phyloP scores from a whole-genome alignment of 169 alveolate species.

The Plasmodium malariae region DNA sequence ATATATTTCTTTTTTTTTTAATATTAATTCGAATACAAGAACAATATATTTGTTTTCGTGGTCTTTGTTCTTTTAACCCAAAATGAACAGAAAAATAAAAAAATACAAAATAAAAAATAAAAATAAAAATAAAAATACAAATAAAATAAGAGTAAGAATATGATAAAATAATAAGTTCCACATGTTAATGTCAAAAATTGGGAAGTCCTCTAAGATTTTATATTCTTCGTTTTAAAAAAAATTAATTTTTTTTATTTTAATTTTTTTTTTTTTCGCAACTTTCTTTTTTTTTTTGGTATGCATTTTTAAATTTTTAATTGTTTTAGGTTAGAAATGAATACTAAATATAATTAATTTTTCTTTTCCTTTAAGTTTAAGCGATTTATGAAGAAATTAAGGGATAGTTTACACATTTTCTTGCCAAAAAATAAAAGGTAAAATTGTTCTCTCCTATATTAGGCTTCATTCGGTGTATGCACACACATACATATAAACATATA shows the following conservation, averaged over 20 bases:
- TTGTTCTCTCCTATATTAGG: background rate
- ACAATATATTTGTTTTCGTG: background rate
- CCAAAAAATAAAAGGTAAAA: conserved; percentile 50
- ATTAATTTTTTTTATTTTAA: background rate
- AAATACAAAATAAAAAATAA: too few relatives aligned
- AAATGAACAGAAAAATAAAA: background rate
- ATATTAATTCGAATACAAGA: background rate
- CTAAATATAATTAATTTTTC: conserved; percentile 40
- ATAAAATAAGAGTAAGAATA: too few relatives aligned
- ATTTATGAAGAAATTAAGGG: conserved; percentile 67
- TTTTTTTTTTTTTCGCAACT: conserved; percentile 6
- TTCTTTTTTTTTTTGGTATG: conserved; percentile 3
- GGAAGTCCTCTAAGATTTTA: background rate
- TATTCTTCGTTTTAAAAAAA: too few relatives aligned
- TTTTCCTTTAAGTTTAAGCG: conserved; percentile 17
- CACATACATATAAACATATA: background rate
- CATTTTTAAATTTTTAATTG: conserved; percentile 18
- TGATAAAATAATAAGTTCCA: too few relatives aligned
- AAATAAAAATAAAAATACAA: too few relatives aligned
- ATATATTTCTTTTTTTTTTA: background rate
- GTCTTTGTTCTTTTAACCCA: background rate
- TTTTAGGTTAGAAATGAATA: conserved; percentile 48
- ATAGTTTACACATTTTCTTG: conserved; percentile 51
- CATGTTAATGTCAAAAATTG: background rate
- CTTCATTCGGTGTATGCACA: background rate